Conservation (phyloP, 2,329 filamentous ascomycete species). For the Xylaria sp. region DNA sequence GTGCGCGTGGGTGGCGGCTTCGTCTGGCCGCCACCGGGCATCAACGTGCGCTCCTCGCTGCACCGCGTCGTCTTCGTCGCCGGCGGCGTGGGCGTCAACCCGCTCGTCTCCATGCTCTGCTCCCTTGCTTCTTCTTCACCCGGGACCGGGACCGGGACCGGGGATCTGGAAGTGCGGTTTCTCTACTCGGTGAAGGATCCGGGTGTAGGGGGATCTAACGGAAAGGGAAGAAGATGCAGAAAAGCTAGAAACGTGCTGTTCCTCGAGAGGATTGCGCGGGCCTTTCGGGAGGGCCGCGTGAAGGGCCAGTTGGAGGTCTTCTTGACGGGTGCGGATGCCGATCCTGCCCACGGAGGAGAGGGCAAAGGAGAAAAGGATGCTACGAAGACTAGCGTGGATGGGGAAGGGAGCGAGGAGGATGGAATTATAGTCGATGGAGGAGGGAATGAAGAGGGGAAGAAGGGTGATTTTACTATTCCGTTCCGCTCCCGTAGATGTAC, state of each 20-base stretch:
- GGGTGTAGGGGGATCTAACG: neutral
- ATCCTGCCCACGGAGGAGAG: neutral
- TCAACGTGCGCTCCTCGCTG: conserved; percentile 56
- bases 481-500: conserved; percentile 56
- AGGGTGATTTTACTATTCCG: conserved; percentile 41
- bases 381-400: neutral
- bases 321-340: conserved; percentile 52
- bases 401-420: neutral
- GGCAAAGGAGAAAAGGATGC: conserved; percentile 12
- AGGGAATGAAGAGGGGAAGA: conserved; percentile 16
- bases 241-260: conserved; percentile 59
- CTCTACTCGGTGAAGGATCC: conserved; percentile 68
- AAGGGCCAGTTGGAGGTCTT: conserved; percentile 60
- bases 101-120: conserved; percentile 78
- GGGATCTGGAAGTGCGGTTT: conserved; percentile 62
- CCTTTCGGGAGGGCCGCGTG: conserved; percentile 55
- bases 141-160: neutral
- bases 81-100: conserved; percentile 86
- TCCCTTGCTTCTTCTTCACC: conserved; percentile 55
- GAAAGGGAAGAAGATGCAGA: conserved; percentile 6
- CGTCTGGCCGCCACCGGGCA: conserved; percentile 73
- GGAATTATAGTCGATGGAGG: neutral
- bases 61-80: conserved; percentile 78
- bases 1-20: conserved; percentile 86
- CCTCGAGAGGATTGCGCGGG: conserved; percentile 57